Evolutionary conservation across 75 land plant species (phyloP).

Genomic region (Gnetum montanum): DNA sequence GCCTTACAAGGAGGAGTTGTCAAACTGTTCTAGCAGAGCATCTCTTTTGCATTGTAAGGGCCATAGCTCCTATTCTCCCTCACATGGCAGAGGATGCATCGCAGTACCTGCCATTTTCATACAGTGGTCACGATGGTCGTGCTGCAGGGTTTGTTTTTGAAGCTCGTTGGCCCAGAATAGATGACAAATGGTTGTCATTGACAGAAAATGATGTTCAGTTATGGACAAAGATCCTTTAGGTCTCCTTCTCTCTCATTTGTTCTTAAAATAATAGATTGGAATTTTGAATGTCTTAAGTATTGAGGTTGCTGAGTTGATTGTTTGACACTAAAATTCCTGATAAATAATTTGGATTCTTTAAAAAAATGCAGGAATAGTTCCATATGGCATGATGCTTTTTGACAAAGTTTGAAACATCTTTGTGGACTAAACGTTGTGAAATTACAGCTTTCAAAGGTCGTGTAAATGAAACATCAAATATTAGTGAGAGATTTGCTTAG

Average conservation of each 20-base stretch:
- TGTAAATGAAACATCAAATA: too few relatives aligned
- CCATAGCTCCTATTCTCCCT: conserved; percentile 92
- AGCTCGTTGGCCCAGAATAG: conserved; percentile 69
- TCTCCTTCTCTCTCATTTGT: conserved; percentile 14
- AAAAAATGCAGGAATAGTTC: too few relatives aligned
- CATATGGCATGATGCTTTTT: too few relatives aligned
- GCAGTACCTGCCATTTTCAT: conserved; percentile 80
- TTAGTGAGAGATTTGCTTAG: too few relatives aligned
- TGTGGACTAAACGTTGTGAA: too few relatives aligned
- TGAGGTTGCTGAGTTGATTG: too few relatives aligned
- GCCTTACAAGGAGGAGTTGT: conserved; percentile 88
- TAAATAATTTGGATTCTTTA: too few relatives aligned
- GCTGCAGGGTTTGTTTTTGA: conserved; percentile 81
- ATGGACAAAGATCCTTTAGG: conserved; percentile 78
- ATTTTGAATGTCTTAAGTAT: too few relatives aligned
- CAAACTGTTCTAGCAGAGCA: conserved; percentile 95
- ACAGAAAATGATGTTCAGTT: conserved; percentile 45
- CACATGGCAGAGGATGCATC: conserved; percentile 98
- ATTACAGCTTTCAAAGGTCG: too few relatives aligned
- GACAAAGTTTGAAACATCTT: too few relatives aligned
- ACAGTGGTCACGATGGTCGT: conserved; percentile 50
- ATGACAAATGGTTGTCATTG: conserved; percentile 56
- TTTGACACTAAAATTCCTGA: too few relatives aligned
- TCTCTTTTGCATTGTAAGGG: conserved; percentile 61
- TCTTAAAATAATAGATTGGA: too few relatives aligned